Percentiles rank a stretch among this genome's conserved stretches.
Conservation (phyloP, 805 yeast species). For the Kluyveromyces aestuarii region DNA sequence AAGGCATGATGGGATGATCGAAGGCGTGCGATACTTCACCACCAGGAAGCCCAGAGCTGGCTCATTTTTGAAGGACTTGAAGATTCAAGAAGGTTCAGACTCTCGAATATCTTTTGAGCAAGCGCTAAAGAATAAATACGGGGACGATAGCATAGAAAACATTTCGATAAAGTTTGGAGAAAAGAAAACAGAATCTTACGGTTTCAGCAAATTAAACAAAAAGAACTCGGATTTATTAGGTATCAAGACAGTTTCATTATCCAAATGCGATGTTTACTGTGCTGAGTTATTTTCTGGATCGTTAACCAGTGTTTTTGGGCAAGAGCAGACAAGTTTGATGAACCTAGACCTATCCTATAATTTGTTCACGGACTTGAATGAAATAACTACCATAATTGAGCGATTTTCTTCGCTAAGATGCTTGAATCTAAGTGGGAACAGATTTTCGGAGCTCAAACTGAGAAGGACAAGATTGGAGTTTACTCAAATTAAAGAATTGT, state of each 20-base stretch:
- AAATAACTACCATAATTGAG: slow-evolving; percentile 31
- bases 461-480: slow-evolving; percentile 1
- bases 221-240: slow-evolving; percentile 38
- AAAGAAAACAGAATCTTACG: slow-evolving; percentile 53
- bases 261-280: slow-evolving; percentile 30
- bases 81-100: slow-evolving; percentile 28
- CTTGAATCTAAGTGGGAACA: slow-evolving; percentile 48
- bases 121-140: slow-evolving; percentile 46
- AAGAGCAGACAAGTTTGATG: slow-evolving; percentile 16
- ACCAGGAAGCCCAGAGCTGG: slow-evolving; percentile 9
- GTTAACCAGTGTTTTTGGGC: neutral
- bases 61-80: slow-evolving; percentile 16
- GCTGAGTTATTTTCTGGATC: neutral
- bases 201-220: slow-evolving; percentile 49
- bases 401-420: slow-evolving; percentile 31
- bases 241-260: slow-evolving; percentile 43
- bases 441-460: slow-evolving; percentile 21
- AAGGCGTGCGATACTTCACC: slow-evolving; percentile 49
- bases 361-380: slow-evolving; percentile 36
- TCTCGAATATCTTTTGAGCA: slow-evolving; percentile 29
- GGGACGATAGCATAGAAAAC: slow-evolving; percentile 23
- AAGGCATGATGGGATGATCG: slow-evolving; percentile 55
- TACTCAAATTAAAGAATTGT: slow-evolving; percentile 11
- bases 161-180: slow-evolving; percentile 39
- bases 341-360: slow-evolving; percentile 54